Conservation (phyloP, 2,329 filamentous ascomycete genomes). For the Cadophora gregata region DNA sequence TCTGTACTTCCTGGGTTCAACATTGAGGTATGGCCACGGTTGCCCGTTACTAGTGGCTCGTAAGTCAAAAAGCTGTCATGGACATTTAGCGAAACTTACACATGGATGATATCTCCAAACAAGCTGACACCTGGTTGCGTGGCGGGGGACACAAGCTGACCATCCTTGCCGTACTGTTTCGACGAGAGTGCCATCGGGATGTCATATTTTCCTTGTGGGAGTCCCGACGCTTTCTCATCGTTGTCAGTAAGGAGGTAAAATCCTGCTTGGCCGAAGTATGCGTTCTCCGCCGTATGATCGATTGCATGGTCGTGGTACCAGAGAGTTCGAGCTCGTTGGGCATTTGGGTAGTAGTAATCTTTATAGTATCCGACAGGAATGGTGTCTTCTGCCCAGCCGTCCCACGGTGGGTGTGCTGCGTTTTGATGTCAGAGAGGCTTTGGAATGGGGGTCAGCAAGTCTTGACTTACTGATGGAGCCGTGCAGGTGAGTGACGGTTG, state of each 20-base stretch:
- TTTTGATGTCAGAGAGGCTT: not conserved
- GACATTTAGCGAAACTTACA: not conserved
- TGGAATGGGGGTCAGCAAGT: not conserved
- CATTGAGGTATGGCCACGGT: constrained; percentile 1
- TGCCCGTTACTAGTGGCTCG: not conserved
- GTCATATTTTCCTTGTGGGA: not conserved
- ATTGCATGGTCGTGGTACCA: constrained; percentile 1
- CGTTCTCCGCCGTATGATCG: not conserved
- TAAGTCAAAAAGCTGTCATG: not conserved
- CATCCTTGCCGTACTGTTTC: not conserved
- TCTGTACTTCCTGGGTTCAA: not conserved
- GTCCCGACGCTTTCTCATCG: not conserved
- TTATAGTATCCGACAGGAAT: not conserved
- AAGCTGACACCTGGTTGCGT: not conserved
- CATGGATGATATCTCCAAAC: not conserved
- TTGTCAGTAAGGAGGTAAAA: not conserved
- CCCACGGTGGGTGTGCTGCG: not conserved
- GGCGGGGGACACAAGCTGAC: not conserved
- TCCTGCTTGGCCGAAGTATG: not conserved
- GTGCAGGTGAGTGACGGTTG: not conserved
- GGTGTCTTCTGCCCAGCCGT: not conserved
- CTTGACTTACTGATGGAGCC: not conserved
- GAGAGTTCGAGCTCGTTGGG: not conserved
- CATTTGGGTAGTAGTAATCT: not conserved
- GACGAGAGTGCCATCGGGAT: not conserved